Evolutionary conservation across 129 eudicot species (phyloP), one percentile per base, ranked within the genome.

Genomic region (Artemisia annua): DNA sequence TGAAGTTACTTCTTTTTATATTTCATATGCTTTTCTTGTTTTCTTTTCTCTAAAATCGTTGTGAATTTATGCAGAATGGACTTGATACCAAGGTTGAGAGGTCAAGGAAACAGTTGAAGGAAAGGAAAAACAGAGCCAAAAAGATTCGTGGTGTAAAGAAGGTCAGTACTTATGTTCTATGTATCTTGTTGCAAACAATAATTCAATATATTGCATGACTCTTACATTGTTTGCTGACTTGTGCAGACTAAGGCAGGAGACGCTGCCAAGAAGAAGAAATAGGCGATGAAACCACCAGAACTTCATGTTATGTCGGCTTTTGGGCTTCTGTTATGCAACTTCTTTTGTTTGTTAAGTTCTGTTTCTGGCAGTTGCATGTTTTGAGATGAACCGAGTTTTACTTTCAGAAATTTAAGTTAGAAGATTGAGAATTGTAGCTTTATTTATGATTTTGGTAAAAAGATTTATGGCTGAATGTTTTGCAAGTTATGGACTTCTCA

Each of bases 81-180:
- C 83, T 79, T 57, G 83, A 73, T 67, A 79, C 83, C 57, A 72
- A 67, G 75, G 49, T 79, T 6, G 83, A 79, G 59, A 79, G 74
- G 22, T 79, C 83, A 22, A 79, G 79, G 83, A 79, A 79, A 24
- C 83, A 79, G 49, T 62, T 79, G 79, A 79, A 79, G 75, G 83
- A 79, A 73, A 73, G 83, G 79, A 79, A 79, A 63, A 79, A 79
- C 83, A 58, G 83, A 79, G 78, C 83, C n/a, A 79, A 79, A 75
- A 79, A 79, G 79, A 79, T 73, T 2, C 75, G 79, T 0, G 79
- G 83, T 79, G 83, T 79, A 5, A 79, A 79, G 52, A 79, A 79
- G 83, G 83, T 79, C 9, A 18, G 62, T 65, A 10, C 7, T 19
- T 4, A 10, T 14, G 44, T 6, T 39, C 0, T 22, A 9, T 1